Evolutionary conservation across 371 early-diverging fungal species (phyloP), one percentile per base, ranked within the genome.

Genomic region (Basidiobolus heterosporus): DNA sequence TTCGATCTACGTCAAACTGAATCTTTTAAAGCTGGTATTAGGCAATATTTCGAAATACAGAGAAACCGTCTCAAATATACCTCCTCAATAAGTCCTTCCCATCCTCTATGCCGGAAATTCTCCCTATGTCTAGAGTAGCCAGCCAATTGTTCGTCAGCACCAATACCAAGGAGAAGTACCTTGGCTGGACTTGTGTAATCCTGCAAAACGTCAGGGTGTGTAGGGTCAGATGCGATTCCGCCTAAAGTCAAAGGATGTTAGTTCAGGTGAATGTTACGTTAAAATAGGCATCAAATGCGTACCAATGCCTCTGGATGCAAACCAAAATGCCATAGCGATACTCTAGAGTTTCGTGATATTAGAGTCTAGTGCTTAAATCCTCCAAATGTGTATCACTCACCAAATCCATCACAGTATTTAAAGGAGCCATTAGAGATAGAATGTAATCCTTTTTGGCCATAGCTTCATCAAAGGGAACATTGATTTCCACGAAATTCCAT

Each of bases 311-410:
- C 89, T 69, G 1, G 87, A 65, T 0, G 91, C 92, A 72, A 93
- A 95, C 94, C 93, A 95, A 47, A 95, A 78, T 0, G 96, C 94
- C 72, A 90, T 78, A 0, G 88, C 93, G 48, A 95, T 93, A 52
- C 92, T 91, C 83, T 80, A 53, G 18, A 36, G 5, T 37, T 8
- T 13, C 18, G 30, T 14, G 37, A 50, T 21, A 45, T 35, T 15
- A 9, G 21, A 41, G 24, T 47, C 8, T 18, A 15, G 8, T n/a
- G n/a, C n/a, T 2, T 22, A 16, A 16, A 15, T 20, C 17, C 18
- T 20, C 38, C 15, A 7, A 44, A 20, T 3, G 13, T 15, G 22
- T 40, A 39, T 3, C 16, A 43, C 44, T 54, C 66, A 78, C 81
- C 60, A 90, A 58, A 64, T 95, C 96, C 96, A 95, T 95, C 0